A percentile compares a stretch with the other conserved stretches of the same genome.
Conservation (phyloP, 345 rosid species). For the Combretum micranthum region DNA sequence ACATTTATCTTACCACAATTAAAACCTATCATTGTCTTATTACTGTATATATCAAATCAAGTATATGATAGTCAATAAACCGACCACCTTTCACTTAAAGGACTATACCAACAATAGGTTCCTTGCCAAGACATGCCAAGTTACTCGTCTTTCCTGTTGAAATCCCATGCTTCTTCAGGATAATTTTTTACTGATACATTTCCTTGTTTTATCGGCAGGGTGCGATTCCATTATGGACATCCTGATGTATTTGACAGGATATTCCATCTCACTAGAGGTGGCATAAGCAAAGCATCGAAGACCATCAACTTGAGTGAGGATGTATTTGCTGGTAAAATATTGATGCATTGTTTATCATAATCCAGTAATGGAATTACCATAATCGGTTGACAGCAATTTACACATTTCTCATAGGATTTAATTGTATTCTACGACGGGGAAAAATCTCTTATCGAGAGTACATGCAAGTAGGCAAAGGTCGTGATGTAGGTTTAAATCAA, state of each 20-base stretch:
- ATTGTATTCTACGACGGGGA: conserved; percentile 74
- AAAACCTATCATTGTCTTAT: too few species aligned
- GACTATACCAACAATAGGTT: too few species aligned
- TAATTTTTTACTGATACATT: not conserved
- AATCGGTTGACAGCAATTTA: conserved; percentile 11
- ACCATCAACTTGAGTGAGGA: conserved; percentile 93
- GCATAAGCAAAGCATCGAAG: conserved; percentile 94
- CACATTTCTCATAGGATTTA: conserved; percentile 51
- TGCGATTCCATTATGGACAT: conserved; percentile 95
- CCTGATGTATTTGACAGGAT: conserved; percentile 92
- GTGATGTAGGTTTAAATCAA: conserved; percentile 94
- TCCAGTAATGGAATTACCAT: conserved; percentile 2
- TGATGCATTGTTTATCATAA: conserved; percentile 6
- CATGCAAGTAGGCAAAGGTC: conserved; percentile 96
- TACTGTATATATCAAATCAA: too few species aligned
- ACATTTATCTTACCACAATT: too few species aligned
- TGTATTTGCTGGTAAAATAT: conserved; percentile 72
- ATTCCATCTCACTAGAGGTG: conserved; percentile 97
- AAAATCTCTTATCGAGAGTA: conserved; percentile 81
- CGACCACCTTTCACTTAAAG: too few species aligned
- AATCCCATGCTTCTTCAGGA: conserved; percentile 1
- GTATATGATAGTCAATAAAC: too few species aligned
- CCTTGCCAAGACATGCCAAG: too few species aligned
- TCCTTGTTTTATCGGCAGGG: conserved; percentile 37
- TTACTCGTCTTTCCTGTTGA: not conserved